Conservation (phyloP, 2,329 filamentous ascomycete genomes). For the Kalmusia sp. region DNA sequence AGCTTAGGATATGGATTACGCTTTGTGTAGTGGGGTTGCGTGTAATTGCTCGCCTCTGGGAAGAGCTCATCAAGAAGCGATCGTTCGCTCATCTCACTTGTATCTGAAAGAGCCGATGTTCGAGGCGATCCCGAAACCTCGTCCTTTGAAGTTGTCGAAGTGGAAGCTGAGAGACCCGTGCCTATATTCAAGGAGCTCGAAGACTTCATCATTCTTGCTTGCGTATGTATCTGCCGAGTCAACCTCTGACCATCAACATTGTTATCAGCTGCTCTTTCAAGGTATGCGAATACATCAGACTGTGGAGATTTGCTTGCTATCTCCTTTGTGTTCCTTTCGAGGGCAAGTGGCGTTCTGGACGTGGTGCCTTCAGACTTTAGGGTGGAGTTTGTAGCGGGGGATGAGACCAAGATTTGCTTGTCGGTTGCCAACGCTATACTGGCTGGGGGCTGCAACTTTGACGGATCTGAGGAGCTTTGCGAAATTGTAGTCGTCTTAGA, state of each 20-base stretch:
- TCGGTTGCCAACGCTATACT: too few species aligned
- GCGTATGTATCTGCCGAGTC: slow-evolving; percentile 21
- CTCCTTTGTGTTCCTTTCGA: background rate
- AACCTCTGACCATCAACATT: slow-evolving; percentile 17
- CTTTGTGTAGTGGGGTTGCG: slow-evolving; percentile 19
- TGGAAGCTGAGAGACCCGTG: background rate
- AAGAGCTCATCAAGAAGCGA: slow-evolving; percentile 61
- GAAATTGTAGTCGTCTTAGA: too few species aligned
- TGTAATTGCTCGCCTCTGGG: slow-evolving; percentile 52
- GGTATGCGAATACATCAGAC: background rate
- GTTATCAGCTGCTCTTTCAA: slow-evolving; percentile 1
- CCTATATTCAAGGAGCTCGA: slow-evolving; percentile 10
- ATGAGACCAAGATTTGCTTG: too few species aligned
- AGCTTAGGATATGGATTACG: slow-evolving; percentile 38
- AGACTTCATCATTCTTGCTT: slow-evolving; percentile 20
- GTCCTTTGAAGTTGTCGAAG: background rate
- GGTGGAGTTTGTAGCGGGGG: background rate
- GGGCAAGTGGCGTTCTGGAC: background rate
- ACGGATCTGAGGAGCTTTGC: too few species aligned
- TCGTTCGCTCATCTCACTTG: slow-evolving; percentile 27
- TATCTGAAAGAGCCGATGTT: slow-evolving; percentile 5
- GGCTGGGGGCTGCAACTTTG: too few species aligned
- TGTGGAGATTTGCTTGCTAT: background rate
- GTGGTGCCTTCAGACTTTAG: background rate
- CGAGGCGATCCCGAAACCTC: background rate